Evolutionary conservation across 805 yeast genomes (phyloP), one percentile per base, ranked within the genome.

Genomic region (Wickerhamomyces mucosus): DNA sequence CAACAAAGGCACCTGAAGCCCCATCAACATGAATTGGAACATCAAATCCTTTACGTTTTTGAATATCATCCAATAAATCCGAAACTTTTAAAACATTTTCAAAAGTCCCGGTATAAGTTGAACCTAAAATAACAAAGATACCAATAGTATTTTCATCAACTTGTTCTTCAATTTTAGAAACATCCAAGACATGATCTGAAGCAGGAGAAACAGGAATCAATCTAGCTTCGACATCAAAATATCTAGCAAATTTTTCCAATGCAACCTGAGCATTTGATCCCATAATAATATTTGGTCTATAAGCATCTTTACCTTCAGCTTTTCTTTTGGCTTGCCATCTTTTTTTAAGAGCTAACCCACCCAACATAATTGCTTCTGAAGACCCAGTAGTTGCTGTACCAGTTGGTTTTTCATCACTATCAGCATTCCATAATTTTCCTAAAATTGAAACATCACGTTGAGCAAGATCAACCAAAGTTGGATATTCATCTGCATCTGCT

Each of bases 371-470:
- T 7, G 96, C 96, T 55, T 86, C 96, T 2, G 89, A 77, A 2
- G 95, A 85, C 5, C 96, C 96, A 2, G 95, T 86, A 33, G 95
- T 83, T 17, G 95, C 92, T 10, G 94, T 76, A 16, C 96, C 96
- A 19, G 84, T 63, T 4, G 94, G 75, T 23, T 49, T 46, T 22
- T 43, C 40, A 9, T 45, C 46, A 19, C 36, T 37, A 7, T 78
- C 78, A 9, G 85, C 88, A 49, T 84, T 62, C 96, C 96, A 86
- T 46, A 86, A 54, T 48, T 78, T 70, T 9, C 85, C 75, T 38
- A 86, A 51, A 44, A 86, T 86, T 16, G 85, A 71, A 36, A 86
- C 72, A 58, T 95, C 85, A 43, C 96, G 71, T 39, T 78, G 69
- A 39, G 88, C 94, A 38, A 83, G 50, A 36, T 79, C 89, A 46